A percentile compares a stretch with the other conserved stretches of the same genome.
Conservation (phyloP, 116 monocot genomes). For the Phalaenopsis hybrid region DNA sequence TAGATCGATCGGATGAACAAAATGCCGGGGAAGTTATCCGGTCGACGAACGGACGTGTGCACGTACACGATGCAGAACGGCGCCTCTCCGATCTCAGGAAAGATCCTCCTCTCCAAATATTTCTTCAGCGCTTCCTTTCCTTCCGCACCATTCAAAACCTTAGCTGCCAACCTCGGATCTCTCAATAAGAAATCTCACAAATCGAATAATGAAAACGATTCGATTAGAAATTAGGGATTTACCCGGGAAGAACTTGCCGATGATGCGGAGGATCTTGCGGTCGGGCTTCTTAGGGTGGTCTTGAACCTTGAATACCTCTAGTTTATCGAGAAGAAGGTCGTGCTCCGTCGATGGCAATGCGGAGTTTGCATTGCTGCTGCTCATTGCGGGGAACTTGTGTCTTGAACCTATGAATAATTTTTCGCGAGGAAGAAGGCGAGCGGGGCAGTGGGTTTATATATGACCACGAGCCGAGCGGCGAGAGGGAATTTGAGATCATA, state of each 20-base stretch:
- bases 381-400: background rate
- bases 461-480: background rate
- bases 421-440: background rate
- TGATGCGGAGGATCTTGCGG: slow-evolving; percentile 46
- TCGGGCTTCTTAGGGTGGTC: slow-evolving; percentile 42
- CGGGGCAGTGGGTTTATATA: background rate
- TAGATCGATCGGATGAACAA: slow-evolving; percentile 52
- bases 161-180: slow-evolving; percentile 20
- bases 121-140: slow-evolving; percentile 39
- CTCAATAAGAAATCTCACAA: background rate
- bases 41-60: slow-evolving; percentile 51
- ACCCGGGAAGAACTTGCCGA: slow-evolving; percentile 68
- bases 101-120: slow-evolving; percentile 52
- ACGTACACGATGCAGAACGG: slow-evolving; percentile 68
- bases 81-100: slow-evolving; percentile 35
- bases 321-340: slow-evolving; percentile 23
- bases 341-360: slow-evolving; percentile 2
- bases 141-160: slow-evolving; percentile 23
- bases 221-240: background rate
- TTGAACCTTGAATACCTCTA: slow-evolving; percentile 42
- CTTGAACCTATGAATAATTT: background rate
- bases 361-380: background rate
- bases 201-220: background rate
- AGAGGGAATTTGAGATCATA: background rate
- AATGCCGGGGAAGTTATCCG: slow-evolving; percentile 76